These are phyloP conservation scores for Stellera chamaejasme DNA, from an alignment of 345 rosid genomes.

Conservation along the genomic window DNA sequence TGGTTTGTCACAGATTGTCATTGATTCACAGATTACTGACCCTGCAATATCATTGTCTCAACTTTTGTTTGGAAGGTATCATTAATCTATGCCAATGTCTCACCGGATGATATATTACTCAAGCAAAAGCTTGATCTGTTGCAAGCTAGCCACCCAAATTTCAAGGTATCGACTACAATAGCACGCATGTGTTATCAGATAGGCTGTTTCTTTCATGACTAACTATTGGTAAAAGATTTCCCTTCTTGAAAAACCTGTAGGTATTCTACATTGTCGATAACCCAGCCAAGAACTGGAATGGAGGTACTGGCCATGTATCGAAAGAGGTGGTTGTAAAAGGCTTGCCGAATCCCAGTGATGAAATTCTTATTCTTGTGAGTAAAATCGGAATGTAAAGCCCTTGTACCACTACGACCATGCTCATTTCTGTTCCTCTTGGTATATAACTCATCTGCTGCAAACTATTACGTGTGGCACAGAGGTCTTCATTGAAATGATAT, in stretches of 20 bases:
- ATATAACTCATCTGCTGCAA: too few relatives aligned
- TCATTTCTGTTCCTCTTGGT: too few relatives aligned
- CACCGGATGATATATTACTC: conserved; percentile 88
- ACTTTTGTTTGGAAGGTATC: conserved; percentile 39
- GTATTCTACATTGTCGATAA: conserved; percentile 80
- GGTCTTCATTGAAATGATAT: too few relatives aligned
- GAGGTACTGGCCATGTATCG: conserved; percentile 76
- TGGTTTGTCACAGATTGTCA: too few relatives aligned
- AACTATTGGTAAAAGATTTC: neutral
- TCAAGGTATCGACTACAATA: conserved; percentile 45
- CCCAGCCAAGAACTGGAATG: conserved; percentile 86
- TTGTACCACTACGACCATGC: too few relatives aligned
- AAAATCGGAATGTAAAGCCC: conserved; percentile 2
- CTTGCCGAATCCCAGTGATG: conserved; percentile 77
- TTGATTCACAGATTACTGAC: too few relatives aligned
- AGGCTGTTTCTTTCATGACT: neutral
- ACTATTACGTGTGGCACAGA: too few relatives aligned
- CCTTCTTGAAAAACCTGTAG: conserved; percentile 20
- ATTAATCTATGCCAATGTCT: conserved; percentile 78
- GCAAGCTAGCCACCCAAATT: conserved; percentile 72
- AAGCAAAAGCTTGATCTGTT: conserved; percentile 84
- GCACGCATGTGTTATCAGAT: neutral
- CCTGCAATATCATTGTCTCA: neutral
- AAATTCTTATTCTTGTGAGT: conserved; percentile 77
- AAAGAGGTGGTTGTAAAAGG: conserved; percentile 76